Conservation (phyloP, 23 red algal genomes). For the Gracilaria gracilis region DNA sequence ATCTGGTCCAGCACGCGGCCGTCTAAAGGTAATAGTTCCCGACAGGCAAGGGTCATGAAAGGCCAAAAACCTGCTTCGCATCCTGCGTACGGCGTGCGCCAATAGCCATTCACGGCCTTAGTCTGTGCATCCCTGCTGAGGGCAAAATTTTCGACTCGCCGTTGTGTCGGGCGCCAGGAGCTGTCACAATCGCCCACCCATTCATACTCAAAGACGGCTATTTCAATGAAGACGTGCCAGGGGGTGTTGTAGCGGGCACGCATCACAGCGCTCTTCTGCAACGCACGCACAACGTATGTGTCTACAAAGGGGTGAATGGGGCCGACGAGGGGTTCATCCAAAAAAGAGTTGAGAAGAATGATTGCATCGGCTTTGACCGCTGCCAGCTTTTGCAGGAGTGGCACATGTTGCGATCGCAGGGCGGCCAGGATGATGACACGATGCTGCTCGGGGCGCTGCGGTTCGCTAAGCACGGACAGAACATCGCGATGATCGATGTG, state of each 20-base stretch:
- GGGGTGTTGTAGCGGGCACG: slow-evolving; percentile 17
- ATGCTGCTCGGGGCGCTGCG: neutral
- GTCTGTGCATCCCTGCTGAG: slow-evolving; percentile 14
- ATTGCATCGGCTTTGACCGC: slow-evolving; percentile 35
- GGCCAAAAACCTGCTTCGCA: slow-evolving; percentile 84
- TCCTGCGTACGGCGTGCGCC: slow-evolving; percentile 40
- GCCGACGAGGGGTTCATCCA: slow-evolving; percentile 34
- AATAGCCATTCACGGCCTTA: slow-evolving; percentile 55
- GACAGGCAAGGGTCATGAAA: slow-evolving; percentile 59
- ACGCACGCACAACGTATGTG: slow-evolving; percentile 55
- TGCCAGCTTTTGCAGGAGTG: neutral
- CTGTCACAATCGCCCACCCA: slow-evolving; percentile 59
- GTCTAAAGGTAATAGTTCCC: slow-evolving; percentile 33
- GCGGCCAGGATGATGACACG: slow-evolving; percentile 37
- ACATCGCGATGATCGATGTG: slow-evolving; percentile 2
- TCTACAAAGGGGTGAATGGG: slow-evolving; percentile 4
- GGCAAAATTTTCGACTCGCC: slow-evolving; percentile 37
- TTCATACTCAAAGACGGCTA: slow-evolving; percentile 81
- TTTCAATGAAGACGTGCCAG: slow-evolving; percentile 72
- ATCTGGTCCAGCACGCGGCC: slow-evolving; percentile 22
- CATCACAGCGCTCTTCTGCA: slow-evolving; percentile 64
- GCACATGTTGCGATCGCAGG: neutral
- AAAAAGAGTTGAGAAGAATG: slow-evolving; percentile 63
- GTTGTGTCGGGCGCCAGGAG: slow-evolving; percentile 37
- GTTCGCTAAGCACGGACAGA: neutral